These are phyloP conservation scores for Carex littledalei DNA, from an alignment of 176 grass and related monocot genomes.

Conservation along the genomic window DNA sequence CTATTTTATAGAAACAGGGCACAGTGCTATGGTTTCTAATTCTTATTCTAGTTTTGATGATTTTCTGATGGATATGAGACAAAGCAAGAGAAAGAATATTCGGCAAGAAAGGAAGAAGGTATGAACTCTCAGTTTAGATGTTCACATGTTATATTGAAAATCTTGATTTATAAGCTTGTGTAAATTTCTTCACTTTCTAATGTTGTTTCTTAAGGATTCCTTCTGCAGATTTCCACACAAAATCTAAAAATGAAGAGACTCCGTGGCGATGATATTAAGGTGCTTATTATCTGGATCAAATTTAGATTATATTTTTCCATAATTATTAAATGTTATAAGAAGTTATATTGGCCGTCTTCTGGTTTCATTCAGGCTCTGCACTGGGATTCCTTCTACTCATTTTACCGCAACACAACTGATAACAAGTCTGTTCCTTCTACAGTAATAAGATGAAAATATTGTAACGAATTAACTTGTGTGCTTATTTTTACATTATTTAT, in stretches of 20 bases:
- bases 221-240: constrained; percentile 62
- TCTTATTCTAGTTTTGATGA: constrained; percentile 73
- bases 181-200: constrained; percentile 14
- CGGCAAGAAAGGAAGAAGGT: constrained; percentile 97
- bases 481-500: constrained; percentile 14
- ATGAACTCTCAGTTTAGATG: background rate
- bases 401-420: constrained; percentile 95
- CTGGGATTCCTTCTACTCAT: constrained; percentile 85
- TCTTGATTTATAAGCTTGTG: constrained; percentile 15
- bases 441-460: constrained; percentile 13
- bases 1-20: background rate
- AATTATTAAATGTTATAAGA: constrained; percentile 17
- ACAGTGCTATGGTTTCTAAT: constrained; percentile 11
- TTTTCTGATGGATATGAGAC: constrained; percentile 97
- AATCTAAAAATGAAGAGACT: constrained; percentile 93
- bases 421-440: constrained; percentile 61
- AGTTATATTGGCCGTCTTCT: constrained; percentile 31
- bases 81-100: constrained; percentile 85
- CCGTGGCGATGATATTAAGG: constrained; percentile 81
- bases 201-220: background rate
- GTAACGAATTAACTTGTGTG: background rate
- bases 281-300: constrained; percentile 18
- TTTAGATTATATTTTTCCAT: background rate
- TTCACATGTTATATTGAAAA: background rate
- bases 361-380: constrained; percentile 55